Base-by-base conservation (phyloP, 2,329 filamentous ascomycete genomes). In the Aspergillus pseudonomiae region DNA sequence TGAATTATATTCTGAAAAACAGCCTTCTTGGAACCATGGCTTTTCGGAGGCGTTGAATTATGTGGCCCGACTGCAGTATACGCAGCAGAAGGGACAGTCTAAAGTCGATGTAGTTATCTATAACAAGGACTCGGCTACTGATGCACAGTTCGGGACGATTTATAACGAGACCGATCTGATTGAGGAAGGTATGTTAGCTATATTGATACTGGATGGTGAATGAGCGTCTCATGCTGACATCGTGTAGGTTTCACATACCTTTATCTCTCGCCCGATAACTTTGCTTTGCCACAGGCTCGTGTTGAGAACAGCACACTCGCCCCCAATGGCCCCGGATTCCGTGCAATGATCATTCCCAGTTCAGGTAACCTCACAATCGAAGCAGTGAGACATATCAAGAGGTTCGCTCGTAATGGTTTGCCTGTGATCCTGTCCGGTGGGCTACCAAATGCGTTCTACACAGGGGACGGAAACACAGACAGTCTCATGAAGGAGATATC, bases 191-290 rank as follows among this genome's bases (percentile, higher is more conserved):
- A 61, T 50, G 62, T 26, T 21, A 19, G 12, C 19, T 28, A 7
- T 19, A 6, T 12, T 24, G 2, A 24, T 12, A 26, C 2, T 30
- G 32, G 16, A 19, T 6, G 16, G 4, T 30, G 6, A 5, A 19
- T 14, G 14, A 50, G 12, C 45, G 6, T 9, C 16, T 14, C 14
- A 30, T 50, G 26, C 16, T 50, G 3, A 50, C 0, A 30, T 6
- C 45, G 16, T 24, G 4, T 59, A 76, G 77, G 79, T 0, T 81
- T 74, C 63, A 75, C 79, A 0, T 83, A 82, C 63, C 77, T 79
- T 11, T 85, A 83, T 63, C 70, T 84, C 0, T 77, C 75, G 4
- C 78, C 81, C 0, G 79, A 81, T n/a, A 83, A 82, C 57, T 78
- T 84, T 41, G 71, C 65, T 4, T 75, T 81, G 0, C 71, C 77